Percentiles rank a stretch among this genome's conserved stretches.
Evolutionary conservation across 352 stramenopile species (phyloP).

Genomic region (Blastocystis sp.): DNA sequence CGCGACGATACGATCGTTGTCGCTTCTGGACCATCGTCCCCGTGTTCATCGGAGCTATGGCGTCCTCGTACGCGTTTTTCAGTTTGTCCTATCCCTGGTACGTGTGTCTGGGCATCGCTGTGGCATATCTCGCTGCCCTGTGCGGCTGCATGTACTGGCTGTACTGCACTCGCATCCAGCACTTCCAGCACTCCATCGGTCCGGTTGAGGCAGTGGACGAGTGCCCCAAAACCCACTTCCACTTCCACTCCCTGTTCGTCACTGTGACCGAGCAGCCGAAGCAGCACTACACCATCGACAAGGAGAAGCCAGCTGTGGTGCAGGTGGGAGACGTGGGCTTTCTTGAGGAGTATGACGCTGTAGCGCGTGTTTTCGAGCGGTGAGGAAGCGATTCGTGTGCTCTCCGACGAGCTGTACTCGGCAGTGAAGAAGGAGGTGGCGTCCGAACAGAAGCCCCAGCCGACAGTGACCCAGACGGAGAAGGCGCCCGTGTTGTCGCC

Average conservation of each 20-base stretch:
- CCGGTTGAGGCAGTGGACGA: neutral
- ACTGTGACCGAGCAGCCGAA: neutral
- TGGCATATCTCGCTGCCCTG: neutral
- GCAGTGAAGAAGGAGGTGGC: neutral
- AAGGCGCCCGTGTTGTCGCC: neutral
- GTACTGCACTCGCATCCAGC: neutral
- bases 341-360: neutral
- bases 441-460: neutral
- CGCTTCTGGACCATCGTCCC: neutral
- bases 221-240: neutral
- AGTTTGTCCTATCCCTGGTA: neutral
- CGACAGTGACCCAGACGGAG: too few relatives aligned
- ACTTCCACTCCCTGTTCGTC: neutral
- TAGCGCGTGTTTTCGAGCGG: conserved; percentile 45
- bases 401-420: neutral
- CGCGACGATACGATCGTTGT: neutral
- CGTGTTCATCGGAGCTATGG: neutral
- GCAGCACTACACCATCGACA: conserved; percentile 46
- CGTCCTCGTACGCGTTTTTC: neutral
- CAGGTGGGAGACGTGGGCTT: conserved; percentile 33
- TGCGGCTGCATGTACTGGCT: neutral
- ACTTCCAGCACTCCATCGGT: neutral
- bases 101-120: neutral
- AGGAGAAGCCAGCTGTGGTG: conserved; percentile 9
- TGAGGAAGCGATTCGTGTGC: conserved; percentile 5